These are phyloP conservation scores for Fagopyrum tataricum DNA, from an alignment of 148 eudicot species.

Conservation along the genomic window DNA sequence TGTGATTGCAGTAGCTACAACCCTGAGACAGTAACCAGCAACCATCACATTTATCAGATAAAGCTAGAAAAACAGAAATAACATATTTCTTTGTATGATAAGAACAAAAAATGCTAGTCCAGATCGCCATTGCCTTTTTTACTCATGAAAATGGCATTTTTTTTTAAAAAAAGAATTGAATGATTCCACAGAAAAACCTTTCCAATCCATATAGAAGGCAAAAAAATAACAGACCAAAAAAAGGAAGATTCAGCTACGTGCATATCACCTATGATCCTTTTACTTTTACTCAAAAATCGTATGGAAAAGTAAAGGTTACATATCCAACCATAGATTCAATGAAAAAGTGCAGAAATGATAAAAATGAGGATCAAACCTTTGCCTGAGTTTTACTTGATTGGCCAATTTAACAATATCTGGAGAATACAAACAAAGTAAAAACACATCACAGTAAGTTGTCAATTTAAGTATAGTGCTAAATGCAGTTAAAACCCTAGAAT, in stretches of 20 bases:
- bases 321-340: neutral
- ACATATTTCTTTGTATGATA: neutral
- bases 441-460: neutral
- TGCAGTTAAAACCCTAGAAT: neutral
- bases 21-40: slow-evolving; percentile 44
- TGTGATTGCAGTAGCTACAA: slow-evolving; percentile 90
- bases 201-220: neutral
- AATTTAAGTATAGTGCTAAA: neutral
- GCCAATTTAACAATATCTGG: slow-evolving; percentile 85
- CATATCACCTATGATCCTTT: neutral
- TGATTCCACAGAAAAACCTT: neutral
- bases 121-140: neutral
- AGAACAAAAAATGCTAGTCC: neutral
- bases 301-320: neutral
- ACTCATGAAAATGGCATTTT: neutral
- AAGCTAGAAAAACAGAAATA: neutral
- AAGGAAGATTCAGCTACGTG: neutral
- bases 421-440: slow-evolving; percentile 2
- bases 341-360: neutral
- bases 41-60: neutral
- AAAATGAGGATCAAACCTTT: slow-evolving; percentile 50
- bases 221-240: neutral
- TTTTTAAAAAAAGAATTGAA: neutral
- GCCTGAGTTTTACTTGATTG: slow-evolving; percentile 78
- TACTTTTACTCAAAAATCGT: neutral